Conservation (phyloP, 2,329 filamentous ascomycete species). For the Claviceps sp. region DNA sequence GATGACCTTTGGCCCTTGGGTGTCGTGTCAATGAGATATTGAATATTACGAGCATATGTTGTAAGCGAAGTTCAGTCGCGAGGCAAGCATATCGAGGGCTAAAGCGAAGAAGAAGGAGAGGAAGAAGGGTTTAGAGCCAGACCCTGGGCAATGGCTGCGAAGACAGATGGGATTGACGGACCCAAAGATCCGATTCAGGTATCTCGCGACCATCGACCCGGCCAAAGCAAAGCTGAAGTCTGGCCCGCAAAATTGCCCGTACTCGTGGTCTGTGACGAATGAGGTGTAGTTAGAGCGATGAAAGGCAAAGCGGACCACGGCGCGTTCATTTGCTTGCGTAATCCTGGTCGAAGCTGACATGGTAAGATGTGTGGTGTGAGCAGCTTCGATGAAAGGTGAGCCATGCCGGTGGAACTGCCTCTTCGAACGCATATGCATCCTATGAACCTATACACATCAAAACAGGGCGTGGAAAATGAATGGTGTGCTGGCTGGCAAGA, state of each 20-base stretch:
- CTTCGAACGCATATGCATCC: slow-evolving; percentile 1
- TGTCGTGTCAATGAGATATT: neutral
- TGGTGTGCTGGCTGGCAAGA: too few relatives aligned
- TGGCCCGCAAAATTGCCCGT: slow-evolving; percentile 2
- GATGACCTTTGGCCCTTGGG: neutral
- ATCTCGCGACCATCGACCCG: slow-evolving; percentile 6
- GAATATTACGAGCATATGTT: slow-evolving; percentile 3
- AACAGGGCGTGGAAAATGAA: slow-evolving; percentile 1
- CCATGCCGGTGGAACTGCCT: slow-evolving; percentile 5
- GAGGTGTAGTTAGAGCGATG: slow-evolving; percentile 1
- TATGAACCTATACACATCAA: neutral
- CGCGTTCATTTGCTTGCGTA: slow-evolving; percentile 3
- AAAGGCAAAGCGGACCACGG: neutral
- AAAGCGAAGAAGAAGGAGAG: neutral
- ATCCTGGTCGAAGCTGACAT: slow-evolving; percentile 6
- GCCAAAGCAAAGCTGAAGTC: slow-evolving; percentile 6
- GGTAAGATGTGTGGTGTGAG: slow-evolving; percentile 4
- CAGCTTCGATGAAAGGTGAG: slow-evolving; percentile 7
- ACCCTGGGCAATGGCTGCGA: slow-evolving; percentile 1
- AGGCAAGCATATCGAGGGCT: slow-evolving; percentile 3
- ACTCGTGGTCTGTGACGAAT: slow-evolving; percentile 4
- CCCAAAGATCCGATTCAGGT: slow-evolving; percentile 4
- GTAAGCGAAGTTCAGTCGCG: slow-evolving; percentile 4
- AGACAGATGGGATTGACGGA: slow-evolving; percentile 1
- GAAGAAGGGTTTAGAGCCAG: neutral